Evolutionary conservation across 2,329 filamentous ascomycete genomes (phyloP), one percentile per base, ranked within the genome.

Genomic region (Cladosporium sp.): DNA sequence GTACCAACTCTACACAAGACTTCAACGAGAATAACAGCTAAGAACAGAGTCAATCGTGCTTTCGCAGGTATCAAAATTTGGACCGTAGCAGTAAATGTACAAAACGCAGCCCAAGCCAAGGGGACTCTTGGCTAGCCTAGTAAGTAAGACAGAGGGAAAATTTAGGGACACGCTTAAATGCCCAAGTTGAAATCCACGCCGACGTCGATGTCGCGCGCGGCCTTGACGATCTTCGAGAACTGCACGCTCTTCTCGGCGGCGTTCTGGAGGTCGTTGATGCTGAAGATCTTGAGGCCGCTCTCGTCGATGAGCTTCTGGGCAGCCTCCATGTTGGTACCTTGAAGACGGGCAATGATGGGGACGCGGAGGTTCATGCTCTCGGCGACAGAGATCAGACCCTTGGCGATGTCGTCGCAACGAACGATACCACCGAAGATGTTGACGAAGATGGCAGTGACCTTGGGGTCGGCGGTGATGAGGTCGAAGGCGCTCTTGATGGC

Each of bases 341-440:
- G 94, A 73, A 99, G 84, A 79, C 94, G 88, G 66, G 92, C 93
- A 74, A 99, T 93, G 75, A 99, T 95, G 70, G 94, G 94, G 66
- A 94, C 94, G 78, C 94, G 89, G 70, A 99, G 85, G 82, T 96
- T 92, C 83, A 99, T 92, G 71, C 86, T 86, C 80, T 96, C 84
- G 62, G 94, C 94, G 58, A 96, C 96, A 74, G 90, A 88, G 80
- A 99, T 96, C 68, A 99, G 83, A 72, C 94, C 94, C 77, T 92
- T 89, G 66, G 94, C 94, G 74, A 99, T 99, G 71, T 90, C 91
- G 75, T 99, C 94, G 75, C 94, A 99, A 71, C 94, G 87, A 68
- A 99, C 94, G 69, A 99, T 99, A 61, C 94, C 94, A 74, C 94
- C 94, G 74, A 99, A 99, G 77, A 99, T 99, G 85, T 99, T 99